phyloP scores from a whole-genome alignment of 2,329 filamentous ascomycete species.

The Diaporthe longicolla region DNA sequence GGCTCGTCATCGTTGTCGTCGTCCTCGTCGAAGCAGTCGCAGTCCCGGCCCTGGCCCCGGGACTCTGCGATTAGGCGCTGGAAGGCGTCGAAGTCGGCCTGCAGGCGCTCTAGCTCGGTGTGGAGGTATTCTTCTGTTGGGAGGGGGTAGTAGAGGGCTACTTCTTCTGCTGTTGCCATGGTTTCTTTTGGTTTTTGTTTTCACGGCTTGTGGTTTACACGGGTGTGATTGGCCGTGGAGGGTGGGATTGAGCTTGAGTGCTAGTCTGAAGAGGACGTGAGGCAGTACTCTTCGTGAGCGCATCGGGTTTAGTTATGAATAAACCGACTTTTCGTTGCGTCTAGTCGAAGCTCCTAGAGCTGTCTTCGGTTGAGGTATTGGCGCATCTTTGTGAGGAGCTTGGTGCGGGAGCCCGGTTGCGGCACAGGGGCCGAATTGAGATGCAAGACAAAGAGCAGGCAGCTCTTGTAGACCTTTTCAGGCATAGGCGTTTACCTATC shows the following conservation, averaged over 20 bases:
- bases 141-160: not conserved
- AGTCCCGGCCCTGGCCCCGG: not conserved
- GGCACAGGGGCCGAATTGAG: not conserved
- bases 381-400: not conserved
- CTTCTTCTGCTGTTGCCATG: not conserved
- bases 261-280: too few species aligned
- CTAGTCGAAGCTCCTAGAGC: not conserved
- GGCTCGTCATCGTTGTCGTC: too few species aligned
- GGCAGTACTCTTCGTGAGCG: too few species aligned
- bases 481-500: not conserved
- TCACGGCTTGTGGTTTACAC: not conserved
- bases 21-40: not conserved
- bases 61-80: not conserved
- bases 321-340: not conserved
- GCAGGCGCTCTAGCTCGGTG: not conserved
- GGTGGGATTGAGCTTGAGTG: not conserved
- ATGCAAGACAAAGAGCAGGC: not conserved
- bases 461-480: not conserved
- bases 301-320: not conserved
- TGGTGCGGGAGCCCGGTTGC: not conserved
- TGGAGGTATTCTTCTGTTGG: not conserved
- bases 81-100: not conserved
- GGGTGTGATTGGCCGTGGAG: not conserved
- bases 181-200: too few species aligned
- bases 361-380: rapidly evolving